Evolutionary conservation across 2,329 filamentous ascomycete species (phyloP).

Genomic region (Emydomyces testavorans): DNA sequence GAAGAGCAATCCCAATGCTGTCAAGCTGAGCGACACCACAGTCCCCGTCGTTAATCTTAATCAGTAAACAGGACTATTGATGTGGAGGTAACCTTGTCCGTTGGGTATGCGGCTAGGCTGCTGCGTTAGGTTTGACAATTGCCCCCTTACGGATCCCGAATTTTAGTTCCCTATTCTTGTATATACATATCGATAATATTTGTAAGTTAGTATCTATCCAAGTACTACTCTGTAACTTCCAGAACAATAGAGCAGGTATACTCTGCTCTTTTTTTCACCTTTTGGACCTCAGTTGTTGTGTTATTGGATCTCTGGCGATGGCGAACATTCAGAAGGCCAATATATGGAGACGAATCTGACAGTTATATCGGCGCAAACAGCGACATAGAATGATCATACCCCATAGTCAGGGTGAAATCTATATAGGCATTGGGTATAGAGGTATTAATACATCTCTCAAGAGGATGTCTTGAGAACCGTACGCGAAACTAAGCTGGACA

Average conservation of each 20-base stretch:
- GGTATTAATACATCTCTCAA: not conserved
- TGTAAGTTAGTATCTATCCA: not conserved
- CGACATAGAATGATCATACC: not conserved
- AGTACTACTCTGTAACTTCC: not conserved
- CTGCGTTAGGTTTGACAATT: not conserved
- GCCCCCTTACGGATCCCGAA: not conserved
- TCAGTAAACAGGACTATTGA: not conserved
- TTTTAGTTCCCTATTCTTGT: not conserved
- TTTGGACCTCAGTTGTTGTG: not conserved
- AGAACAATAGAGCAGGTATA: not conserved
- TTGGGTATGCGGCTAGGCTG: not conserved
- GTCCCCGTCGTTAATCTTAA: constrained; percentile 24
- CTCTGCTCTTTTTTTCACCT: not conserved
- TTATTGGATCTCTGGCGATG: too few species aligned
- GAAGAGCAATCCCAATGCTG: constrained; percentile 22
- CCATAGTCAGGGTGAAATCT: not conserved
- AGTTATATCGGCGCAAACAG: too few species aligned
- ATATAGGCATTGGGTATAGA: not conserved
- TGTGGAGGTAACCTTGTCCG: not conserved
- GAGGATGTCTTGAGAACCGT: not conserved
- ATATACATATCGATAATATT: constrained; percentile 10
- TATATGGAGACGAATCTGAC: not conserved
- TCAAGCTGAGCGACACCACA: constrained; percentile 26
- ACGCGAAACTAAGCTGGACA: too few species aligned
- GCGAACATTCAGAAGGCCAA: not conserved